Conservation (phyloP, 2,329 filamentous ascomycete genomes). For the Xylaria sp. region DNA sequence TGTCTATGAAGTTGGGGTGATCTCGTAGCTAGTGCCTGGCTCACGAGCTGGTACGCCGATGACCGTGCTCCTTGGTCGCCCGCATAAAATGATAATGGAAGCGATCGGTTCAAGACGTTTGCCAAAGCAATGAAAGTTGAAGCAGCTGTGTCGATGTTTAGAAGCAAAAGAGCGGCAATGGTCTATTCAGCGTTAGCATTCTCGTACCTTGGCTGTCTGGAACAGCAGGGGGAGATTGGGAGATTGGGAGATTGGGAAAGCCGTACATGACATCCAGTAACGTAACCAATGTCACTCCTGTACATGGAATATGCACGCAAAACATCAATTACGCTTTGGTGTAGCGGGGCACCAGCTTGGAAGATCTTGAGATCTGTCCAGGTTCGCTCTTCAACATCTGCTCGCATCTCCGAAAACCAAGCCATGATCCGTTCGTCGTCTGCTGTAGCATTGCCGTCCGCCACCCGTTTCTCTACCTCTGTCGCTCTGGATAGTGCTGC, state of each 20-base stretch:
- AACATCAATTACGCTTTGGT: conserved; percentile 75
- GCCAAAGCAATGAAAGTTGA: conserved; percentile 52
- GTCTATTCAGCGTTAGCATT: conserved; percentile 58
- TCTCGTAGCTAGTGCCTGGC: conserved; percentile 73
- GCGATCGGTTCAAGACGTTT: conserved; percentile 64
- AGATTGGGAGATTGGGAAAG: conserved; percentile 5
- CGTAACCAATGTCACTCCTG: conserved; percentile 81
- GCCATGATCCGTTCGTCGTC: conserved; percentile 66
- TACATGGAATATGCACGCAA: conserved; percentile 85
- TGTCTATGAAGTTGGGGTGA: conserved; percentile 71
- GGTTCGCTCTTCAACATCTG: conserved; percentile 70
- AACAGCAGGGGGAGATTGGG: neutral
- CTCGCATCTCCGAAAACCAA: conserved; percentile 72
- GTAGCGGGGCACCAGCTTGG: conserved; percentile 70
- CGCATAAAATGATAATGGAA: conserved; percentile 74
- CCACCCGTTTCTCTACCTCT: conserved; percentile 67
- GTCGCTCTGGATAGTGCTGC: conserved; percentile 75
- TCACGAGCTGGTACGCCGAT: conserved; percentile 74
- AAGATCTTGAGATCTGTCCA: conserved; percentile 81
- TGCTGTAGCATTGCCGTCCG: conserved; percentile 59
- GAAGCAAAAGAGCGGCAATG: conserved; percentile 65
- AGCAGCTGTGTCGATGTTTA: conserved; percentile 32
- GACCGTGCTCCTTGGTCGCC: conserved; percentile 74
- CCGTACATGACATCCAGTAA: conserved; percentile 78
- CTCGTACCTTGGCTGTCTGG: neutral